These are phyloP conservation scores for Ensete glaucum DNA, from an alignment of 176 grass and related monocot species.

Conservation along the genomic window DNA sequence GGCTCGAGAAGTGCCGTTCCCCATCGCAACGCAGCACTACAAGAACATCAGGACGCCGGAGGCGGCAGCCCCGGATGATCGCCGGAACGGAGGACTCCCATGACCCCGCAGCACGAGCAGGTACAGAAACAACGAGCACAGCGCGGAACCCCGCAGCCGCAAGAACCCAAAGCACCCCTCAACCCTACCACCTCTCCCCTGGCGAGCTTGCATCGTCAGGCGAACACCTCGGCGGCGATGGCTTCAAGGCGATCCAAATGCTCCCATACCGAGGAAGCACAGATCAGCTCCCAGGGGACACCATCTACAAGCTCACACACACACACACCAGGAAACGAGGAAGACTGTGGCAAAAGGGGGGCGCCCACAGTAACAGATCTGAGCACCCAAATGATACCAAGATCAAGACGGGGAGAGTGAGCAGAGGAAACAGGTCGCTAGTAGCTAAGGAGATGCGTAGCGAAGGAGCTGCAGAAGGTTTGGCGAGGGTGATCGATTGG, in stretches of 20 bases:
- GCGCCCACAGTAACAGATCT: slow-evolving; percentile 1
- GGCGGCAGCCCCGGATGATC: not conserved
- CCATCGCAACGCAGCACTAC: slow-evolving; percentile 34
- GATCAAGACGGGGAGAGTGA: slow-evolving; percentile 10
- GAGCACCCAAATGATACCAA: not conserved
- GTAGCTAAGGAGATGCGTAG: not conserved
- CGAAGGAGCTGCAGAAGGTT: not conserved
- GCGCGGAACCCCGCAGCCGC: not conserved
- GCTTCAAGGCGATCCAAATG: slow-evolving; percentile 5
- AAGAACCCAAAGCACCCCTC: slow-evolving; percentile 27
- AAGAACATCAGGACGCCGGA: slow-evolving; percentile 19
- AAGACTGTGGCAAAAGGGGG: not conserved
- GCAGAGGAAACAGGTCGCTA: not conserved
- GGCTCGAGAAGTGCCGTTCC: slow-evolving; percentile 78
- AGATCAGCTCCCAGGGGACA: not conserved
- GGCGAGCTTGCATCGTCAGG: slow-evolving; percentile 49
- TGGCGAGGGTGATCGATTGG: not conserved
- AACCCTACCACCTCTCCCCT: slow-evolving; percentile 25
- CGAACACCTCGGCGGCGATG: slow-evolving; percentile 4
- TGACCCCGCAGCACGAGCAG: slow-evolving; percentile 44
- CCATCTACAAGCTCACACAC: not conserved
- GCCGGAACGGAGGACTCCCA: slow-evolving; percentile 19
- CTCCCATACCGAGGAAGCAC: not conserved
- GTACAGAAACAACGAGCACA: slow-evolving; percentile 3
- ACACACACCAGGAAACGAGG: not conserved